A percentile compares a stretch with the other conserved stretches of the same genome.
These are phyloP conservation scores for Penicillium occitanis DNA, from an alignment of 2,329 filamentous ascomycete species.

Conservation along the genomic window DNA sequence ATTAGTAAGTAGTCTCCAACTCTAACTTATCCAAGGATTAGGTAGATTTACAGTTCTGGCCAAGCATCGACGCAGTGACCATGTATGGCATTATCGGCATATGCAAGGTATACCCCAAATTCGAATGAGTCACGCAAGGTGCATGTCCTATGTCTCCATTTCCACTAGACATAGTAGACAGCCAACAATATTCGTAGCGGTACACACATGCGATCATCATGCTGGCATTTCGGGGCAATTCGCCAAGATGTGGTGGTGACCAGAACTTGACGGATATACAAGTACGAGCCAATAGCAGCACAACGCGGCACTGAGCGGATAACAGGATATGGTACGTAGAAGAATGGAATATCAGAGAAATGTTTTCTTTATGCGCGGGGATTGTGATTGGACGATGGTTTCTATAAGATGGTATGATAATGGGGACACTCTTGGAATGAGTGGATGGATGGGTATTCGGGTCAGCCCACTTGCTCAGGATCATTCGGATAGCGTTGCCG, in stretches of 20 bases:
- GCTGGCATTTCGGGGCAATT: background rate
- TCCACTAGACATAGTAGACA: background rate
- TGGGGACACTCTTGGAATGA: background rate
- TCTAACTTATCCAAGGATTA: background rate
- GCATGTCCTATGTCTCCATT: background rate
- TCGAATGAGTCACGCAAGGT: conserved; percentile 12
- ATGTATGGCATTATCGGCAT: background rate
- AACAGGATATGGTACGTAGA: background rate
- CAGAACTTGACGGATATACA: background rate
- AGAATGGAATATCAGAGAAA: conserved; percentile 3
- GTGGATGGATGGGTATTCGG: background rate
- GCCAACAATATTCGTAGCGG: background rate
- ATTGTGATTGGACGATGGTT: background rate
- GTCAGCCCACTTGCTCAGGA: background rate
- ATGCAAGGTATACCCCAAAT: conserved; percentile 8
- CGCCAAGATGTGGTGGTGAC: background rate
- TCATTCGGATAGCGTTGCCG: background rate
- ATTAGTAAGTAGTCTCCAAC: background rate
- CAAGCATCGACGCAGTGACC: background rate
- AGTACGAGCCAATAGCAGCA: background rate
- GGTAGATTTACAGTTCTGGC: background rate
- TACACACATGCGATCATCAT: background rate
- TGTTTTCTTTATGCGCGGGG: background rate
- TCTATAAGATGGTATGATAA: background rate
- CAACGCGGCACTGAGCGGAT: background rate